A percentile compares a stretch with the other conserved stretches of the same genome.
Conservation (phyloP, 1,139 yeast genomes). For the Candida albicans region DNA sequence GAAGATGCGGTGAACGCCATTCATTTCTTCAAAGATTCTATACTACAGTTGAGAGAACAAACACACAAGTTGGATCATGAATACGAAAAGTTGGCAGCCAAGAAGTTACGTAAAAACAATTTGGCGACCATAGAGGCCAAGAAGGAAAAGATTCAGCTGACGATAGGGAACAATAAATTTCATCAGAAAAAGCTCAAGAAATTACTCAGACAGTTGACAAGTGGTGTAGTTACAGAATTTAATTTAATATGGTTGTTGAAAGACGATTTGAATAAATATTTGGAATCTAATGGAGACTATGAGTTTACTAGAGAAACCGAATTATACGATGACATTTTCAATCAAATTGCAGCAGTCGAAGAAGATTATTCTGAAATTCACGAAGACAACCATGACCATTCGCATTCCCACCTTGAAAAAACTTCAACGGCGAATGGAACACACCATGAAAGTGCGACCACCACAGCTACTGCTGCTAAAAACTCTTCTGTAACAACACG, state of each 20-base stretch:
- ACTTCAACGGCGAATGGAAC: background rate
- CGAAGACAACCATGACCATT: slow-evolving; percentile 9
- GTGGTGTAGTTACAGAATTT: slow-evolving; percentile 32
- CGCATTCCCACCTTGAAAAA: background rate
- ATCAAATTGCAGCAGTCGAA: slow-evolving; percentile 17
- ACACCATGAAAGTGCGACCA: background rate
- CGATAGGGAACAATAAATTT: slow-evolving; percentile 35
- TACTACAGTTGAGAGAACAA: slow-evolving; percentile 36
- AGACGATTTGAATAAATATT: slow-evolving; percentile 42
- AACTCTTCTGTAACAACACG: background rate
- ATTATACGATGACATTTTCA: slow-evolving; percentile 45
- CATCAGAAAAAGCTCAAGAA: slow-evolving; percentile 40
- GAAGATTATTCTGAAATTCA: slow-evolving; percentile 17
- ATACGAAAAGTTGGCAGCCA: slow-evolving; percentile 40
- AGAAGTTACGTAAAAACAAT: slow-evolving; percentile 43
- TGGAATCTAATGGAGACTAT: slow-evolving; percentile 42
- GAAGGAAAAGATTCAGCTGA: slow-evolving; percentile 44
- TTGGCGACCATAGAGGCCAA: slow-evolving; percentile 39
- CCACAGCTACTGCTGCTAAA: background rate
- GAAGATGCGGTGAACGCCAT: slow-evolving; percentile 38
- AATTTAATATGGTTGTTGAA: slow-evolving; percentile 38
- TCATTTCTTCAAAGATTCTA: slow-evolving; percentile 30
- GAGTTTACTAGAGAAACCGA: slow-evolving; percentile 39
- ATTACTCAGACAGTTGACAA: slow-evolving; percentile 32
- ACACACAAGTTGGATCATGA: slow-evolving; percentile 36